phyloP scores from a whole-genome alignment of 345 rosid genomes.

The Geranium rotundifolium region DNA sequence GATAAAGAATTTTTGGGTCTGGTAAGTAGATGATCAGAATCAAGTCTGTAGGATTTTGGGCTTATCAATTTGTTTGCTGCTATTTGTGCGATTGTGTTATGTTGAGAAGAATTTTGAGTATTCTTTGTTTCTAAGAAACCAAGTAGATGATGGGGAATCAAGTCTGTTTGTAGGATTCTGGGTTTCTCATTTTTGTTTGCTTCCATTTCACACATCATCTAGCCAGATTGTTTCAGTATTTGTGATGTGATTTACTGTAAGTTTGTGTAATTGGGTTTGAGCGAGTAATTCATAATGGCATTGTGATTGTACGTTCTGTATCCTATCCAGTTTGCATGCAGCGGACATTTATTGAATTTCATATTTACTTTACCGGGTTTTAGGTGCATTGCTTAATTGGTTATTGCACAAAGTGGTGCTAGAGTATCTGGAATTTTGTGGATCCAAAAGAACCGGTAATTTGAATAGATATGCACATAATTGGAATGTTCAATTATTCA shows the following conservation, averaged over 20 bases:
- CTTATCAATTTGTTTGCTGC: neutral
- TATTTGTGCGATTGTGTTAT: neutral
- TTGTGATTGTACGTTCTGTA: neutral
- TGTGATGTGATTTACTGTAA: no score
- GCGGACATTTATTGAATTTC: neutral
- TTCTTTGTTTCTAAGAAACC: no score
- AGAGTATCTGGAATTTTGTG: neutral
- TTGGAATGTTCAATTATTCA: no score
- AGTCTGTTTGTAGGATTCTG: neutral
- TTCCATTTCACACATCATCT: neutral
- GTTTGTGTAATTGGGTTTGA: neutral
- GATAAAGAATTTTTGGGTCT: neutral
- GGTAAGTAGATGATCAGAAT: neutral
- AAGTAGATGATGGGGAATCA: neutral
- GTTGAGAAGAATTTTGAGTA: neutral
- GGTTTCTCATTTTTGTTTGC: neutral
- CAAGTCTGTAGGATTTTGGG: neutral
- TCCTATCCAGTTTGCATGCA: neutral
- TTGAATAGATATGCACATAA: neutral
- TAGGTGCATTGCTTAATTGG: neutral
- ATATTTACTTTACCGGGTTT: neutral
- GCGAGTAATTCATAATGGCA: neutral
- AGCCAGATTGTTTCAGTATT: no score
- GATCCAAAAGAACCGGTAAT: neutral
- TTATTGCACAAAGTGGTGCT: neutral